A percentile compares a stretch with the other conserved stretches of the same genome.
phyloP scores from a whole-genome alignment of 805 yeast genomes.

The Candida loeiensis region DNA sequence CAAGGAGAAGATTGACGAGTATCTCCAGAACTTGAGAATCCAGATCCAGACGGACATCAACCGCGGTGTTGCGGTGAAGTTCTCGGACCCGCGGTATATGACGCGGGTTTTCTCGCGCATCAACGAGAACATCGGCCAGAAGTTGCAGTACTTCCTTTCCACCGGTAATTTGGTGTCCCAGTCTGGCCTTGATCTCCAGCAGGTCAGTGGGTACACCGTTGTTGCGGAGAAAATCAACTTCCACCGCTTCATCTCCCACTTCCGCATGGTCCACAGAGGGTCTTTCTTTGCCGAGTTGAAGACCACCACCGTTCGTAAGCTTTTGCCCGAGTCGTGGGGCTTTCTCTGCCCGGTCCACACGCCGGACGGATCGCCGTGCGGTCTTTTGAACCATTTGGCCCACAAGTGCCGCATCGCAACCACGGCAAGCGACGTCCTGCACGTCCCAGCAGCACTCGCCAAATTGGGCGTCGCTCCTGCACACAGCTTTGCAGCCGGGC shows the following conservation, averaged over 20 bases:
- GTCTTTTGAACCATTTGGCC: conserved; percentile 92
- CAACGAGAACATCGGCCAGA: conserved; percentile 92
- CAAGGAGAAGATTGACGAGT: conserved; percentile 95
- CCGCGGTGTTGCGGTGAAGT: conserved; percentile 78
- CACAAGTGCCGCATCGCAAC: conserved; percentile 92
- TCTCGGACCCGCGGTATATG: conserved; percentile 81
- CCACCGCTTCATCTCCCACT: conserved; percentile 96
- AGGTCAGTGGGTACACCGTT: conserved; percentile 96
- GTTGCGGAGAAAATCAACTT: conserved; percentile 98
- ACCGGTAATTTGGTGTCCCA: conserved; percentile 97
- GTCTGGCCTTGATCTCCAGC: conserved; percentile 96
- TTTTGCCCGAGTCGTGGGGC: conserved; percentile 98
- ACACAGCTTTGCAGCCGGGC: conserved; percentile 81
- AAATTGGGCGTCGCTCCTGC: conserved; percentile 80
- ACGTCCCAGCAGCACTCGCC: conserved; percentile 62
- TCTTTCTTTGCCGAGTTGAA: conserved; percentile 97
- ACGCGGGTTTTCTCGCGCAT: conserved; percentile 70
- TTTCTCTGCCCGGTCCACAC: conserved; percentile 98
- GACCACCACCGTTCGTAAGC: conserved; percentile 94
- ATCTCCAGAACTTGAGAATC: conserved; percentile 63
- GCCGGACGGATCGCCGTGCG: conserved; percentile 99
- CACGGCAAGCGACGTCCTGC: conserved; percentile 64
- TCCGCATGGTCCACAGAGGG: conserved; percentile 99
- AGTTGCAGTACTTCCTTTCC: conserved; percentile 88
- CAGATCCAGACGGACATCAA: conserved; percentile 78